Base-by-base conservation (phyloP, 305 asterid genomes). In the Vinca major region DNA sequence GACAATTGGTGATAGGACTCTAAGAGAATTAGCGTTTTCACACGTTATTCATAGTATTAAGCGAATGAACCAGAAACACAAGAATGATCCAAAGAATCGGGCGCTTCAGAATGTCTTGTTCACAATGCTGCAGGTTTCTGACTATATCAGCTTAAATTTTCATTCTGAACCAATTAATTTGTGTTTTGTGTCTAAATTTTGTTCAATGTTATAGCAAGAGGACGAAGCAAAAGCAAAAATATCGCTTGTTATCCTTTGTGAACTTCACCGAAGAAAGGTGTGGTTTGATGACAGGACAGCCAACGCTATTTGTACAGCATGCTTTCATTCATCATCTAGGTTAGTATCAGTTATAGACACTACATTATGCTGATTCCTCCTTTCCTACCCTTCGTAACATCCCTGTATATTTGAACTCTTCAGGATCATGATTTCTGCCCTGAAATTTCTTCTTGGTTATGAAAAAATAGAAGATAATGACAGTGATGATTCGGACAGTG, bases 341-440 rank as follows among this genome's bases (percentile, higher is more conserved):
- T 88, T 62, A 62, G 70, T 5, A 51, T 66, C 68, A 36, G 36
- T 60, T 39, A 13, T 67, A 68, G 56, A 50, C 60, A 57, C 40
- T n/a, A 8, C 6, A 19, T 58, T 41, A 26, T 49, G 51, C 65
- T 67, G 61, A 52, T 44, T 70, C 66, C 12, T 48, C 63, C 37
- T 62, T 2, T 1, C 58, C 48, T 65, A 62, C 67, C 19, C 63
- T 72, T 63, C 45, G 66, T 65, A 67, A 61, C 58, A 71, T 60
- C 4, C 37, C 33, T 41, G 36, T 55, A 3, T 75, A 36, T 71
- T 71, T 61, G 48, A 65, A 78, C 70, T 69, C 71, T 51, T 71
- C 88, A 93, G 99, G 94, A 89, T 93, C 80, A 86, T 93, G 99
- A 80, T 83, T 78, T 87, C 99, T 71, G 87, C 92, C 49, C 72